Evolutionary conservation across 768 basidiomycete species (phyloP), one percentile per base, ranked within the genome.

Genomic region (Suillus tomentosus): DNA sequence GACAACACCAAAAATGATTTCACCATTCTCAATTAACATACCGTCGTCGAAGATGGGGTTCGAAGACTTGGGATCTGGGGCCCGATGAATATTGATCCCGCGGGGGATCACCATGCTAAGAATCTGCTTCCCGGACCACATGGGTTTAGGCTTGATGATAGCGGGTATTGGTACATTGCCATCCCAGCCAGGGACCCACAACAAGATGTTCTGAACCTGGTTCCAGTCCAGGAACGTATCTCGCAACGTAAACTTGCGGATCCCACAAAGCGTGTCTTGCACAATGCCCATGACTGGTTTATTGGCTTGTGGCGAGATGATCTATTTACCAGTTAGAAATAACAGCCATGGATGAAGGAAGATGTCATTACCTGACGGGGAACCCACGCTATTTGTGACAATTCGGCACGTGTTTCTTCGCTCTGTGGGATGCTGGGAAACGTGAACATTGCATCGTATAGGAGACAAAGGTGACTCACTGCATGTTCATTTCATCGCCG

Each of bases 401-500:
- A 83, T 75, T 99, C 97, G 0, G 97, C 96, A 62, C 97, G 87
- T 40, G 97, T 99, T 77, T 99, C 97, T 77, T 99, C 97, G 64
- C 93, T 95, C 74, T 99, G 97, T 31, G 97, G 97, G 45, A 99
- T 89, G 75, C 95, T 97, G 70, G 42, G 59, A 65, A 39, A 64
- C n/a, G 22, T 61, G 10, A 56, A 64, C 34, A 62, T 62, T 68
- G 55, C 54, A 64, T 53, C 68, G 24, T 8, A 55, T n/a, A 61
- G 36, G 5, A 36, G 55, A 27, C 19, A 42, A 7, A 22, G 39
- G 37, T 22, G n/a, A 89, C 93, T 57, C 85, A 96, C 95, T 99
- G 97, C 91, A 99, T 93, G 80, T 99, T 99, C 97, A 99, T 99
- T 77, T 99, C 97, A 72, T 99, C 97, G 69, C 97, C 97, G 73